Base-by-base conservation (phyloP, 306 rosid species). In the Rosa lucieae region DNA sequence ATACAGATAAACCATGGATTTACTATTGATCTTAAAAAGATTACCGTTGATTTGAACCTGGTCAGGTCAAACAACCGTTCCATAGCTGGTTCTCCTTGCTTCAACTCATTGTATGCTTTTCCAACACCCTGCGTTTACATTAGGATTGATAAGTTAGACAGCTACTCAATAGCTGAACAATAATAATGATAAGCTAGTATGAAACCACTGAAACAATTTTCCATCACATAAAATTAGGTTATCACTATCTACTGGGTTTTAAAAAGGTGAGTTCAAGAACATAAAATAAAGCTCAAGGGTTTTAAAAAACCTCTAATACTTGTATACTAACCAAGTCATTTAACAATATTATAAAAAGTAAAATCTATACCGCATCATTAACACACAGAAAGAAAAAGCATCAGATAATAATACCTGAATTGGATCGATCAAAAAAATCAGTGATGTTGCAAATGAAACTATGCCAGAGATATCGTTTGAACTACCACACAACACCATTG, bases 101-200 rank as follows among this genome's bases (percentile, higher is more conserved):
- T 92, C 90, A 88, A 85, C 74, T 94, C 98, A 83, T 94, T 90
- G 86, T 92, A 94, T 81, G 97, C 94, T 83, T 89, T 92, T 80
- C 94, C 98, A 70, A 90, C 85, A 83, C 90, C 94, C 98, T 94
- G 97, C 83, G 18, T 83, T 82, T 90, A 83, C 83, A 88, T 86
- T 88, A 84, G 87, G 86, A 89, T 80, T 86, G 79, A 90, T 77
- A 85, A 83, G 83, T 82, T 86, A 85, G 81, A 78, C 72, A 87
- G 85, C 83, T 82, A 81, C 88, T 87, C 83, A 90, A 72, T 20
- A 76, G 84, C 86, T 80, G 85, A 87, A 86, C 74, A 81, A 78
- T 83, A 66, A 74, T 85, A 79, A 73, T 51, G 10, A 68, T 17
- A n/a, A 70, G 3, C 56, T 18, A 15, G 37, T 35, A 44, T 10